Conservation (phyloP, 768 basidiomycete genomes). For the Suillus clintonianus region DNA sequence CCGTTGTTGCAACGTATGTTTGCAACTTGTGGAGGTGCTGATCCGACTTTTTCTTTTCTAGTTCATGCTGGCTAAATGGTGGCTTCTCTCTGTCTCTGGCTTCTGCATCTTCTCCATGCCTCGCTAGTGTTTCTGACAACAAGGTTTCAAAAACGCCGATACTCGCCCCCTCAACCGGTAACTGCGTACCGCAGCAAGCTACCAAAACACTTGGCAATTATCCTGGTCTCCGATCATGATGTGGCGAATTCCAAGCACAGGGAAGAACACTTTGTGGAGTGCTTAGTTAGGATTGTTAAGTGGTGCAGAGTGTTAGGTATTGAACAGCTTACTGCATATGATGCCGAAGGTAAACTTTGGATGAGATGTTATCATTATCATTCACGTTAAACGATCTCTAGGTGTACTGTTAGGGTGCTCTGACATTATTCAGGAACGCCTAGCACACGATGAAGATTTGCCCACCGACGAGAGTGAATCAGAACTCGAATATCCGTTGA, state of each 20-base stretch:
- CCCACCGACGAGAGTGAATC: conserved; percentile 44
- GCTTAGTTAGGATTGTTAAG: conserved; percentile 49
- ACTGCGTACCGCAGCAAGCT: conserved; percentile 52
- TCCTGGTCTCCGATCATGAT: conserved; percentile 55
- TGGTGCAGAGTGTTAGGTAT: conserved; percentile 73
- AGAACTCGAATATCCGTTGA: conserved; percentile 69
- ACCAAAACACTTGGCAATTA: conserved; percentile 67
- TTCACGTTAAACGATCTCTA: conserved; percentile 23
- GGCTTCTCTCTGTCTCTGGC: conserved; percentile 47
- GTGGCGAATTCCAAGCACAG: conserved; percentile 35
- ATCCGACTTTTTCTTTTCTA: neutral
- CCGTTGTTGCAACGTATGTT: neutral
- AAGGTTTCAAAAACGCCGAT: conserved; percentile 40
- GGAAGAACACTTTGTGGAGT: conserved; percentile 50
- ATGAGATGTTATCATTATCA: neutral
- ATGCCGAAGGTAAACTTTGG: conserved; percentile 58
- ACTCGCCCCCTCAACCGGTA: conserved; percentile 48
- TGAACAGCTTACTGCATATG: conserved; percentile 67
- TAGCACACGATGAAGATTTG: conserved; percentile 28
- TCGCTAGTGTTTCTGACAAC: conserved; percentile 42
- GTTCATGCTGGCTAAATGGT: conserved; percentile 34
- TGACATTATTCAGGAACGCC: conserved; percentile 42
- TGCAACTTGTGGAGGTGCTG: neutral
- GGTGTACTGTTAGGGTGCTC: conserved; percentile 44
- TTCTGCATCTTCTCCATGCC: conserved; percentile 62